Percentiles rank a stretch among this genome's conserved stretches.
phyloP scores from a whole-genome alignment of 1,139 yeast genomes.

The Protomyces gravidus region DNA sequence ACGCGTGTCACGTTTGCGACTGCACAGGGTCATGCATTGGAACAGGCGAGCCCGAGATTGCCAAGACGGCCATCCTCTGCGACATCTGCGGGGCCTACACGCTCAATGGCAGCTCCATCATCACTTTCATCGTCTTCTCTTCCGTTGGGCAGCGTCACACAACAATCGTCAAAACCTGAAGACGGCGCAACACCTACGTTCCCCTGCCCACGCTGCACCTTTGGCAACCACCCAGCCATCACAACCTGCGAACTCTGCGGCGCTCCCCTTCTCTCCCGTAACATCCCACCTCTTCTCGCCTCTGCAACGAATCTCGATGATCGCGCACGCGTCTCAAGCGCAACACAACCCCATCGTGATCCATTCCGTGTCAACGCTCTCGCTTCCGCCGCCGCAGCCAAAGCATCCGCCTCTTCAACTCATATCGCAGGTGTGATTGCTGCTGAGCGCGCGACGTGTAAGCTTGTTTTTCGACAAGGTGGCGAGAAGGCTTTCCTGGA shows the following conservation, averaged over 20 bases:
- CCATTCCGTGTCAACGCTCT: slow-evolving; percentile 36
- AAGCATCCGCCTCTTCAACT: slow-evolving; percentile 30
- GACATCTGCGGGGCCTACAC: not conserved
- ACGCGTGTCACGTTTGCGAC: slow-evolving; percentile 1
- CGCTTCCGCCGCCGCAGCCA: slow-evolving; percentile 34
- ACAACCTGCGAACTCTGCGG: slow-evolving; percentile 85
- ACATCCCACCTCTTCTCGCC: slow-evolving; percentile 37
- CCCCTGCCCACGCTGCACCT: slow-evolving; percentile 77
- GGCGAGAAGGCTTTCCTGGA: slow-evolving; percentile 27
- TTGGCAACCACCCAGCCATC: slow-evolving; percentile 75
- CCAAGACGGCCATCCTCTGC: slow-evolving; percentile 31
- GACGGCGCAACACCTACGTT: slow-evolving; percentile 40
- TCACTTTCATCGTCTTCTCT: not conserved
- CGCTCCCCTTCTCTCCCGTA: slow-evolving; percentile 47
- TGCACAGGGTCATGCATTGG: slow-evolving; percentile 33
- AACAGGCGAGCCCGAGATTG: slow-evolving; percentile 40
- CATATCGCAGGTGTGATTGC: not conserved
- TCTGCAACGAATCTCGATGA: slow-evolving; percentile 34
- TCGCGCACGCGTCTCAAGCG: slow-evolving; percentile 58
- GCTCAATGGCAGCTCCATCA: not conserved
- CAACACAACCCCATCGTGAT: slow-evolving; percentile 46
- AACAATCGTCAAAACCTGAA: not conserved
- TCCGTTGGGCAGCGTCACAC: not conserved
- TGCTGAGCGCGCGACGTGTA: slow-evolving; percentile 6
- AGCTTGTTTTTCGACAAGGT: slow-evolving; percentile 5